A percentile compares a stretch with the other conserved stretches of the same genome.
Conservation (phyloP, 208 protist genomes). For the Naegleria fowleri region DNA sequence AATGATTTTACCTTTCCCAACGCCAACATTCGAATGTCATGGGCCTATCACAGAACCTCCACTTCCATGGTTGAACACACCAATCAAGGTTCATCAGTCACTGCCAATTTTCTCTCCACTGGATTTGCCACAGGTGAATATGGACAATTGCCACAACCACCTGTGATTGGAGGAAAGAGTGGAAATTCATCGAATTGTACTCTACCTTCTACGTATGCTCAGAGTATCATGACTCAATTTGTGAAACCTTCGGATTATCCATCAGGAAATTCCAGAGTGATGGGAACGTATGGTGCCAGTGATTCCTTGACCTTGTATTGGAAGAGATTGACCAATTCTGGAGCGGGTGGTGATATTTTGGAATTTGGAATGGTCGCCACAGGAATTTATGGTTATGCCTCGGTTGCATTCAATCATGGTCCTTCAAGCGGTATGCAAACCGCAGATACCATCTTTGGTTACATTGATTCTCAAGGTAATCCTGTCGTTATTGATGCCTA, state of each 20-base stretch:
- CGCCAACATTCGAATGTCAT: background rate
- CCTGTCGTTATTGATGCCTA: background rate
- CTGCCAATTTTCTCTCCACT: background rate
- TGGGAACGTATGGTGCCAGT: background rate
- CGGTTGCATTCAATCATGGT: background rate
- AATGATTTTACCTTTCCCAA: background rate
- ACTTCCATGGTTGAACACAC: background rate
- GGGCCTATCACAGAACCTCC: background rate
- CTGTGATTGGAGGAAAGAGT: background rate
- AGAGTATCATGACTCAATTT: background rate
- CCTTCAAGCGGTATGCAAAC: background rate
- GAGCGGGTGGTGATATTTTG: background rate
- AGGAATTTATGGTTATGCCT: background rate
- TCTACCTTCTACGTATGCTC: background rate
- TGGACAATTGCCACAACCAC: background rate
- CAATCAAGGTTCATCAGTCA: background rate
- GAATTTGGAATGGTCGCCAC: background rate
- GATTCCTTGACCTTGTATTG: background rate
- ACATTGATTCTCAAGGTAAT: background rate
- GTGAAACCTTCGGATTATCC: background rate
- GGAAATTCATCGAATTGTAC: background rate
- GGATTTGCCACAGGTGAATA: background rate
- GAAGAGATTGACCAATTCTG: background rate
- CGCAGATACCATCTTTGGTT: background rate
- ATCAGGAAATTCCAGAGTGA: background rate